phyloP scores from a whole-genome alignment of 805 yeast species.

The Starmerella sp. region DNA sequence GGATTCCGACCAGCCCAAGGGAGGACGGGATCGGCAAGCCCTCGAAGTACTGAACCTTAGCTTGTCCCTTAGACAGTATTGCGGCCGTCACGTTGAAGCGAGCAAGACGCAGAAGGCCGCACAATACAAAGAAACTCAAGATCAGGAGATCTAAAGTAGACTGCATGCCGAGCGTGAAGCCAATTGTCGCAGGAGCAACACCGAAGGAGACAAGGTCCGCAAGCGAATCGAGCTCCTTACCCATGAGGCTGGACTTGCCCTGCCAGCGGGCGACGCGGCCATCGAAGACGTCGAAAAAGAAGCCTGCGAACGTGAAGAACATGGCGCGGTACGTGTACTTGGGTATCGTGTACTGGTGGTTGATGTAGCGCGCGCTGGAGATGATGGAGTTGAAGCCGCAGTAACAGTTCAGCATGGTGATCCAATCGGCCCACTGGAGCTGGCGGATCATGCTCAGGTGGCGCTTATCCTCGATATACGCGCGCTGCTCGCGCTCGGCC shows the following conservation, averaged over 20 bases:
- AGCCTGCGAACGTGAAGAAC: conserved; percentile 77
- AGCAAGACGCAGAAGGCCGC: conserved; percentile 90
- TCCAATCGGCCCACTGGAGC: conserved; percentile 90
- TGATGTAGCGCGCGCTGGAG: conserved; percentile 69
- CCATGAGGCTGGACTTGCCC: conserved; percentile 84
- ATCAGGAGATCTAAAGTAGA: conserved; percentile 68
- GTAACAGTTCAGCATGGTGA: conserved; percentile 87
- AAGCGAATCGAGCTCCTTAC: conserved; percentile 92
- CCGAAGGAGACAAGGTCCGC: conserved; percentile 94
- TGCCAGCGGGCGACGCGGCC: conserved; percentile 94
- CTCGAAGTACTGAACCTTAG: conserved; percentile 68
- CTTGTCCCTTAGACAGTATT: conserved; percentile 88
- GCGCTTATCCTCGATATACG: conserved; percentile 69
- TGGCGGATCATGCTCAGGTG: conserved; percentile 67
- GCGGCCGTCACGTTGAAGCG: conserved; percentile 91
- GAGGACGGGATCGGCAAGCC: conserved; percentile 95
- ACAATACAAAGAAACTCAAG: conserved; percentile 73
- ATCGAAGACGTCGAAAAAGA: conserved; percentile 91
- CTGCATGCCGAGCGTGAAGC: conserved; percentile 81
- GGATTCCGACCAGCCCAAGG: conserved; percentile 54
- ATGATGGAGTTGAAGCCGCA: conserved; percentile 86
- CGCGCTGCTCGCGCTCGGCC: conserved; percentile 44
- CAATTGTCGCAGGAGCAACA: conserved; percentile 89
- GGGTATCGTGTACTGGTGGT: conserved; percentile 49
- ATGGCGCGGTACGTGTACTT: conserved; percentile 73